Percentiles rank a stretch among this genome's conserved stretches.
These are phyloP conservation scores for Oryza meridionalis DNA, from an alignment of 176 grass and related monocot species.

Conservation along the genomic window DNA sequence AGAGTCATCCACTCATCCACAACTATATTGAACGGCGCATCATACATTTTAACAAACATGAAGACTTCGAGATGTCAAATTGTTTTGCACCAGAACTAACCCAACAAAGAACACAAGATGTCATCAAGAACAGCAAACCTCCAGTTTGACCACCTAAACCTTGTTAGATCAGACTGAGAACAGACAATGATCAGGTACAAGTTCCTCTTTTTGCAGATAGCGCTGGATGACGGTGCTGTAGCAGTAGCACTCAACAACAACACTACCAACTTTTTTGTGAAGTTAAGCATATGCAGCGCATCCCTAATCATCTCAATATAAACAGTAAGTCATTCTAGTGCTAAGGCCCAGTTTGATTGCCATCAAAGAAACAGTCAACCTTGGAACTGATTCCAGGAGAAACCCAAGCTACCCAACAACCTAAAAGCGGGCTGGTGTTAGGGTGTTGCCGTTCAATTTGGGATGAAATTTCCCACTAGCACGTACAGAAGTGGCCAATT, in stretches of 20 bases:
- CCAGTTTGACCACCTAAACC: not conserved
- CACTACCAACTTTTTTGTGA: not conserved
- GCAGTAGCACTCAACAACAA: not conserved
- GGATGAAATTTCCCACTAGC: not conserved
- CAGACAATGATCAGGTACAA: not conserved
- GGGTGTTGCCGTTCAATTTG: not conserved
- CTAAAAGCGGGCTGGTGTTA: not conserved
- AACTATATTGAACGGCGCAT: not conserved
- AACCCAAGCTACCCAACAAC: not conserved
- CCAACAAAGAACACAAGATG: not conserved
- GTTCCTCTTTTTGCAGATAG: not conserved
- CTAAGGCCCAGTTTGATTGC: not conserved
- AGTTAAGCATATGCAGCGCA: not conserved
- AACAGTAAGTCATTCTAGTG: not conserved
- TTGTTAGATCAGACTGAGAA: not conserved
- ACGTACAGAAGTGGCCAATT: not conserved
- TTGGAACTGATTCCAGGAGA: not conserved
- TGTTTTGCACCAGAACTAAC: not conserved
- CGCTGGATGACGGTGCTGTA: not conserved
- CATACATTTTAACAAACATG: not conserved
- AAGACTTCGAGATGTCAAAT: not conserved
- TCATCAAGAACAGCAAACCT: not conserved
- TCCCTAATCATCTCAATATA: not conserved
- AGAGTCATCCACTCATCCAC: not conserved
- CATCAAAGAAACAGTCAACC: not conserved